These are phyloP conservation scores for Naegleria lovaniensis DNA, from an alignment of 208 protist species.

Conservation along the genomic window DNA sequence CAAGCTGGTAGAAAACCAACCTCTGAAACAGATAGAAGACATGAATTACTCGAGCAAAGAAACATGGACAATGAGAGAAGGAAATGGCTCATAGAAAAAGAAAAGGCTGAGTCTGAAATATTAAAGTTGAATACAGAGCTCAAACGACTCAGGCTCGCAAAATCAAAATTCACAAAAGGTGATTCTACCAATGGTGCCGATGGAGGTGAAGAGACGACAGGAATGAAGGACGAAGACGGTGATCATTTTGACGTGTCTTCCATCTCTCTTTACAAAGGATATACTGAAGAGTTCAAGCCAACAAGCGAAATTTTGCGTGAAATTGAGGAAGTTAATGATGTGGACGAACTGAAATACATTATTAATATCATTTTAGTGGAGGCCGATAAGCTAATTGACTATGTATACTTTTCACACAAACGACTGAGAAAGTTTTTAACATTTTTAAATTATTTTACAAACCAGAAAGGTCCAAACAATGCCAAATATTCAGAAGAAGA, in stretches of 20 bases:
- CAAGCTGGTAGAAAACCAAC: background rate
- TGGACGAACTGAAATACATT: background rate
- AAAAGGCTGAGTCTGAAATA: background rate
- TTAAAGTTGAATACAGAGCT: background rate
- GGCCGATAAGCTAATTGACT: background rate
- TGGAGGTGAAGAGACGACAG: background rate
- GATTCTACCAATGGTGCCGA: background rate
- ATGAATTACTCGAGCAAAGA: background rate
- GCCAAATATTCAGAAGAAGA: background rate
- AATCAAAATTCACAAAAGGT: background rate
- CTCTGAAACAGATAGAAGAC: background rate
- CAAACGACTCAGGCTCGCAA: background rate
- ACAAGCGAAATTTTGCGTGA: background rate
- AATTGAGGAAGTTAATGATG: background rate
- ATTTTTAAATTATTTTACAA: background rate
- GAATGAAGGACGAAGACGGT: background rate
- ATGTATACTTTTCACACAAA: background rate
- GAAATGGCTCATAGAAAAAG: constrained; percentile 2
- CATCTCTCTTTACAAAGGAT: background rate
- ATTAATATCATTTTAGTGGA: background rate
- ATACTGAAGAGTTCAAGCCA: background rate
- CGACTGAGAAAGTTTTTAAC: background rate
- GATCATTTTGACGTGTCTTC: background rate
- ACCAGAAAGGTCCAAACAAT: background rate
- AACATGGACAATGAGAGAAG: background rate